Evolutionary conservation across 2,329 filamentous ascomycete species (phyloP).

Genomic region (Pseudopithomyces maydicus): DNA sequence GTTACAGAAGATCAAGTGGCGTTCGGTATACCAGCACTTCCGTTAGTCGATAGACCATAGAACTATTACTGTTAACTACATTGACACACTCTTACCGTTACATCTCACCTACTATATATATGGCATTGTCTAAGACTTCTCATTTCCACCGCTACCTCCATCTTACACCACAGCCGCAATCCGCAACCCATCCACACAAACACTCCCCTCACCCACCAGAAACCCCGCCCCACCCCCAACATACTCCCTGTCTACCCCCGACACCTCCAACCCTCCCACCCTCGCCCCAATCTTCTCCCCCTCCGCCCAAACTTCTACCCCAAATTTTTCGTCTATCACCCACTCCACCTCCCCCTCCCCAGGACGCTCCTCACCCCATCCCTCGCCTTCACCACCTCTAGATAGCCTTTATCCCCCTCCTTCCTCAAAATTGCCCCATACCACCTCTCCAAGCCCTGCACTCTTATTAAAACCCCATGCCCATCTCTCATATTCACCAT

Average conservation of each 20-base stretch:
- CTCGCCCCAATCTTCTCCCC: neutral
- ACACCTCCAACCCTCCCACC: neutral
- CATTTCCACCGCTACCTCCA: neutral
- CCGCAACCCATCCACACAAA: neutral
- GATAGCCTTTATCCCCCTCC: neutral
- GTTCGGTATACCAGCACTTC: neutral
- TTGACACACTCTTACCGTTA: too few relatives aligned
- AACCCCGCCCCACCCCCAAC: slow-evolving; percentile 7
- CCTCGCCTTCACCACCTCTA: slow-evolving; percentile 10
- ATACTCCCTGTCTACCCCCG: slow-evolving; percentile 5
- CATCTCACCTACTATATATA: too few relatives aligned
- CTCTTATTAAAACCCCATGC: neutral
- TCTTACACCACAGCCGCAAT: too few relatives aligned
- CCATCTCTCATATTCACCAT: slow-evolving; percentile 27
- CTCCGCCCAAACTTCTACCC: neutral
- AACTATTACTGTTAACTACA: too few relatives aligned
- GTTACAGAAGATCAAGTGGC: neutral
- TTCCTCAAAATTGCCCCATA: slow-evolving; percentile 1
- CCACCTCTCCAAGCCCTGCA: slow-evolving; percentile 7
- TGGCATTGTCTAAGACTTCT: too few relatives aligned
- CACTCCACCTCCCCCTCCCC: slow-evolving; percentile 4
- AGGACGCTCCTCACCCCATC: slow-evolving; percentile 7
- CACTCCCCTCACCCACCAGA: neutral
- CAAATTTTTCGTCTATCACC: slow-evolving; percentile 3
- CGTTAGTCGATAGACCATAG: neutral